Percentiles rank a stretch among this genome's conserved stretches.
phyloP scores from a whole-genome alignment of 805 yeast genomes.

The Kockiozyma suomiensis region DNA sequence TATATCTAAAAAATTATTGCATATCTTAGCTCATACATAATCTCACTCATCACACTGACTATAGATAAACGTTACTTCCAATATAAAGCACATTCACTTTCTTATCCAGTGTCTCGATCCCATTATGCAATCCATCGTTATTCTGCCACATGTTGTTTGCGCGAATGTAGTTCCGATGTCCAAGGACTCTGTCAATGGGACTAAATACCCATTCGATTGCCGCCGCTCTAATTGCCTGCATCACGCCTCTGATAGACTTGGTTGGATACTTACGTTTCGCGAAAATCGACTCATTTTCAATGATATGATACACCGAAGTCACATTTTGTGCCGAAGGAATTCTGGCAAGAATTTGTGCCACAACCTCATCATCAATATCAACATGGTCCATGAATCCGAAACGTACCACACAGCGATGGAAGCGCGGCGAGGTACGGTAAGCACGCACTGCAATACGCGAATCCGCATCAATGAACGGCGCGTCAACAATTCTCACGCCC shows the following conservation, averaged over 20 bases:
- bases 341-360: constrained; percentile 3
- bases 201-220: constrained; percentile 18
- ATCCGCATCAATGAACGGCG: constrained; percentile 46
- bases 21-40: neutral
- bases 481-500: constrained; percentile 48
- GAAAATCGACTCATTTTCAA: constrained; percentile 7
- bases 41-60: neutral
- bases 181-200: constrained; percentile 14
- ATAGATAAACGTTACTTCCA: constrained; percentile 1
- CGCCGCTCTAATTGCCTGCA: neutral
- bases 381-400: constrained; percentile 55
- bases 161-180: neutral
- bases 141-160: neutral
- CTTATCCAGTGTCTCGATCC: neutral
- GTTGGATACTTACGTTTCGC: constrained; percentile 2
- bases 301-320: constrained; percentile 13
- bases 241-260: neutral
- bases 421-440: constrained; percentile 48
- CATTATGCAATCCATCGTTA: too few relatives aligned
- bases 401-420: constrained; percentile 52
- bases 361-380: constrained; percentile 27
- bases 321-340: neutral
- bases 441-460: constrained; percentile 47
- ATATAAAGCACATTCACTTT: neutral
- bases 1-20: too few relatives aligned